These are phyloP conservation scores for Xylaria intraflava DNA, from an alignment of 495 filamentous ascomycete genomes.

Conservation along the genomic window DNA sequence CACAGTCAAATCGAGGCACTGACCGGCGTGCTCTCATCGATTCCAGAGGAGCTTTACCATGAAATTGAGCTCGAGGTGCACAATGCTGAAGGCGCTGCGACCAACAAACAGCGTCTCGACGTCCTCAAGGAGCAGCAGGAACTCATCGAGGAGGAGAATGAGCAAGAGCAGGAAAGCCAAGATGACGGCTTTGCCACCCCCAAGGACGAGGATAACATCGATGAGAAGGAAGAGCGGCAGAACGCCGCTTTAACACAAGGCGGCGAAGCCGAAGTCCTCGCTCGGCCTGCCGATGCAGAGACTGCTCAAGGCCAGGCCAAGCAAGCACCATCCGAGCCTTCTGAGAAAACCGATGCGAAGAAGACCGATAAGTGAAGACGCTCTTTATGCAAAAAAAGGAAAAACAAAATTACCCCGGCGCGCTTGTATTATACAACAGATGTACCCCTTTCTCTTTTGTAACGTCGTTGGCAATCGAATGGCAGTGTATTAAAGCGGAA, in stretches of 20 bases:
- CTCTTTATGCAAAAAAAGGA: conserved; percentile 8
- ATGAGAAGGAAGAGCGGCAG: conserved; percentile 50
- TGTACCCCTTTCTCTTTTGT: conserved; percentile 24
- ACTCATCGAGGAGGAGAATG: conserved; percentile 92
- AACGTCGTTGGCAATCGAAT: conserved; percentile 14
- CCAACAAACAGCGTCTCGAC: conserved; percentile 98
- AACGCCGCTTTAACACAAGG: conserved; percentile 30
- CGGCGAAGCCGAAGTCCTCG: conserved; percentile 34
- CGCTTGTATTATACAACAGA: conserved; percentile 6
- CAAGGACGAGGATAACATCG: conserved; percentile 83
- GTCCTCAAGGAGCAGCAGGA: conserved; percentile 98
- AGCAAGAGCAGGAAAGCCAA: conserved; percentile 74
- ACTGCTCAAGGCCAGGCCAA: conserved; percentile 27
- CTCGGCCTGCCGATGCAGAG: conserved; percentile 41
- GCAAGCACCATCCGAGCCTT: conserved; percentile 12
- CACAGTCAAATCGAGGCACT: conserved; percentile 89
- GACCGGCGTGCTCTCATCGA: conserved; percentile 82
- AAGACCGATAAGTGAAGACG: conserved; percentile 15
- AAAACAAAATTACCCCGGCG: conserved; percentile 1
- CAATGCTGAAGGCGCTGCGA: conserved; percentile 92
- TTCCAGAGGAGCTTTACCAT: conserved; percentile 98
- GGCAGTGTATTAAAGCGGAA: conserved; percentile 19
- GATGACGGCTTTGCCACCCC: conserved; percentile 60
- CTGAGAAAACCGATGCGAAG: conserved; percentile 15
- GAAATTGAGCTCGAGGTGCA: conserved; percentile 99